phyloP scores from a whole-genome alignment of 176 grass and related monocot genomes.

The Cenchrus americanus region DNA sequence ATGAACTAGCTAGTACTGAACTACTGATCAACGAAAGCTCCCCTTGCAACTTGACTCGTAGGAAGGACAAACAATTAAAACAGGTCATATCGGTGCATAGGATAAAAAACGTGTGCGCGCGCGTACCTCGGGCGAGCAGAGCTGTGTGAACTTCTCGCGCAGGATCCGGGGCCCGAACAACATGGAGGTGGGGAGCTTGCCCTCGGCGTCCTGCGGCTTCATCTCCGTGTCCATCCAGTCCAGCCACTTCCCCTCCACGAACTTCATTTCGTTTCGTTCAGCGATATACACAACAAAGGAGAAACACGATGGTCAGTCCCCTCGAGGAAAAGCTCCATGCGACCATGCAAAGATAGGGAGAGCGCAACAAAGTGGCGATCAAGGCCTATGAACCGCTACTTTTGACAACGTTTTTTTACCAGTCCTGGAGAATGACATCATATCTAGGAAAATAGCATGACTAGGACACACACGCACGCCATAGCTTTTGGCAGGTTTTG shows the following conservation, averaged over 20 bases:
- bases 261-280: slow-evolving; percentile 9
- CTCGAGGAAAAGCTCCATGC: too few species aligned
- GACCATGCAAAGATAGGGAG: too few species aligned
- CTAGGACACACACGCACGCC: neutral
- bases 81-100: too few species aligned
- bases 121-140: slow-evolving; percentile 71
- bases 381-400: too few species aligned
- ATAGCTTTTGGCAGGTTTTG: neutral
- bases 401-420: too few species aligned
- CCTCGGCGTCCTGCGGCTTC: slow-evolving; percentile 43
- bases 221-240: slow-evolving; percentile 73
- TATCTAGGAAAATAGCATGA: neutral
- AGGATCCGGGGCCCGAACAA: slow-evolving; percentile 55
- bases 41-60: neutral
- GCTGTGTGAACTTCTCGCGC: slow-evolving; percentile 36
- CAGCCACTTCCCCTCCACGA: slow-evolving; percentile 39
- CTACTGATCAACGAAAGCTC: too few species aligned
- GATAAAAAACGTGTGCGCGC: neutral
- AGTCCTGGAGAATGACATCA: too few species aligned
- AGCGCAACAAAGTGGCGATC: too few species aligned
- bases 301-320: neutral
- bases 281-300: neutral
- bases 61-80: too few species aligned
- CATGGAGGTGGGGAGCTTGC: slow-evolving; percentile 48
- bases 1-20: too few species aligned